Evolutionary conservation across 352 stramenopile genomes (phyloP).

Genomic region (Peronospora belbahrii): DNA sequence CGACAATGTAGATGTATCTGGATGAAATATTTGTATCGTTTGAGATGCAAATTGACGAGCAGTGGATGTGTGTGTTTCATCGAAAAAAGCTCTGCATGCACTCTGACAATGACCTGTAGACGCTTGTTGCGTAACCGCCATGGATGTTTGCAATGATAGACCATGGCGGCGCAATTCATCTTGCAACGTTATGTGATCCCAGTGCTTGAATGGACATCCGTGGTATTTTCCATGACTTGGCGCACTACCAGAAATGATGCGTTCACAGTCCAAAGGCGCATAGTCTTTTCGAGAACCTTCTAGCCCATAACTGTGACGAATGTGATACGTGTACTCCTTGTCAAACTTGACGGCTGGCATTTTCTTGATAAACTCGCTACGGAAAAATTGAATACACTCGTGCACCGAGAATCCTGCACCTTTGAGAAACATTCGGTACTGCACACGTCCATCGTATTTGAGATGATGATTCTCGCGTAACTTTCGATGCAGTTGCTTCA

Average conservation of each 20-base stretch:
- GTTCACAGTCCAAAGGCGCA: slow-evolving; percentile 40
- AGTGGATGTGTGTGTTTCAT: slow-evolving; percentile 31
- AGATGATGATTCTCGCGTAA: slow-evolving; percentile 72
- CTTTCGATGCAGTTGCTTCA: slow-evolving; percentile 66
- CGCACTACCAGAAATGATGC: slow-evolving; percentile 40
- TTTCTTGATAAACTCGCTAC: slow-evolving; percentile 53
- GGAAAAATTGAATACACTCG: slow-evolving; percentile 72
- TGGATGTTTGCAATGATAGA: slow-evolving; percentile 8
- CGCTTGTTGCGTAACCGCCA: slow-evolving; percentile 30
- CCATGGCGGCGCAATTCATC: slow-evolving; percentile 33
- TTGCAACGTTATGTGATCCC: slow-evolving; percentile 37
- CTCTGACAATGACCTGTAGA: slow-evolving; percentile 27
- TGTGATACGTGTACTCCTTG: slow-evolving; percentile 80
- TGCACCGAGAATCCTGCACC: slow-evolving; percentile 70
- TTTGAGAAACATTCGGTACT: slow-evolving; percentile 84
- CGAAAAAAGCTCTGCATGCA: slow-evolving; percentile 47
- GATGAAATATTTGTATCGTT: not conserved
- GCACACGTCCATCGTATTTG: slow-evolving; percentile 79
- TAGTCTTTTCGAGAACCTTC: slow-evolving; percentile 75
- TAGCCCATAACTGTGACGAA: slow-evolving; percentile 81
- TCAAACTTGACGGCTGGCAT: slow-evolving; percentile 66
- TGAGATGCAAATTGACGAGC: slow-evolving; percentile 7
- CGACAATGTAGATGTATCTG: not conserved
- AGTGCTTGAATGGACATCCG: slow-evolving; percentile 78
- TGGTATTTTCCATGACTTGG: slow-evolving; percentile 68